Evolutionary conservation across 228 moss, liverwort and hornwort species (phyloP), one percentile per base, ranked within the genome.

Genomic region (Sphagnum fallax): DNA sequence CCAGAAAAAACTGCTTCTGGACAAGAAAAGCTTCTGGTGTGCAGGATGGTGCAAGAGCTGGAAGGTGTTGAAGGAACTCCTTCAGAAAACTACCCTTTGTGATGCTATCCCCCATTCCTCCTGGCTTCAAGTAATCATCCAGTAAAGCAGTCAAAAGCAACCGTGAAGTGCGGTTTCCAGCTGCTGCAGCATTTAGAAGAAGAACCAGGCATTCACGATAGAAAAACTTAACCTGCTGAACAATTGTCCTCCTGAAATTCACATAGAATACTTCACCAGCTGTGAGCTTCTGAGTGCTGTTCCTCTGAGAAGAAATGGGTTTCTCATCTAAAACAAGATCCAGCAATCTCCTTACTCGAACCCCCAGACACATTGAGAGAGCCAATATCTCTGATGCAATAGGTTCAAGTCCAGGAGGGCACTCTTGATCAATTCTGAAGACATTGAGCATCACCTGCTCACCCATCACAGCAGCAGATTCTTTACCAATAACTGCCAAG

Each of bases 191-290:
- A 57, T 75, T 71, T 7, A 92, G 76, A 67, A 95, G 74, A 52
- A 70, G 68, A 32, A 73, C 55, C 62, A 85, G 77, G 75, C 89
- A 90, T 10, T 82, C 82, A 8, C 78, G 85, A 60, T 89, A 95
- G 49, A 76, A 76, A 51, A 92, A 92, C 68, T 89, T 90, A 16
- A 92, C 78, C 69, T 85, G 87, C 67, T 78, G 89, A 61, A 95
- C 81, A 71, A 95, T 91, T 16, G 83, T 68, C 64, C 73, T 81
- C 65, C 92, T 87, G 67, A 95, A 95, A 69, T 95, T 95, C 80
- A 91, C 73, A 66, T 95, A 95, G 79, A 95, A 95, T 60, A 91
- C 52, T 61, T 81, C 90, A 64, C 95, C 95, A 51, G 78, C 60
- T 11, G 82, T 84, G 52, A 89, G 76, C 53, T 86, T 90, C 69